A percentile compares a stretch with the other conserved stretches of the same genome.
Evolutionary conservation across 2,329 filamentous ascomycete genomes (phyloP).

Genomic region (Huntiella bhutanensis): DNA sequence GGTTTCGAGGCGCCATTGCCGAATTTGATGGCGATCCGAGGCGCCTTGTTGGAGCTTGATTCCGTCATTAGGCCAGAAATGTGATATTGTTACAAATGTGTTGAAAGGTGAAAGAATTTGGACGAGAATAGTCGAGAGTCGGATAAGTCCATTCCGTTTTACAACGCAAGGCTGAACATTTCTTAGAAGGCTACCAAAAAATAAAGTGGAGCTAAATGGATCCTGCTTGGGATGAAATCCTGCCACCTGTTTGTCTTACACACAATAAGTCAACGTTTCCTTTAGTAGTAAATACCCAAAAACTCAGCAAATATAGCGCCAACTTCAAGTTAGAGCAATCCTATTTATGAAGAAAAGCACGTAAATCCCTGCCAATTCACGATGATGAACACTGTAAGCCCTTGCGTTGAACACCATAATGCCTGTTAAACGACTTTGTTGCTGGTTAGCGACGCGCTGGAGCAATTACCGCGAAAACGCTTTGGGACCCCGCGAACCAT

Average conservation of each 20-base stretch:
- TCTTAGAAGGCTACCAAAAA: conserved; percentile 2
- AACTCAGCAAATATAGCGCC: too few species aligned
- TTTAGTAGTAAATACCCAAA: too few species aligned
- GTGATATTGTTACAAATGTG: not conserved
- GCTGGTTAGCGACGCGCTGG: conserved; percentile 6
- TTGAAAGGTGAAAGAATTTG: not conserved
- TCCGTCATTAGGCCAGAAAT: conserved; percentile 2
- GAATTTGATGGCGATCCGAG: conserved; percentile 13
- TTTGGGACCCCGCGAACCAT: not conserved
- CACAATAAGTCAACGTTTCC: too few species aligned
- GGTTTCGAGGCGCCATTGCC: conserved; percentile 6
- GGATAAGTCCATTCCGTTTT: not conserved
- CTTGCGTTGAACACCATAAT: too few species aligned
- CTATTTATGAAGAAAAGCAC: too few species aligned
- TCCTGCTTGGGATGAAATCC: too few species aligned
- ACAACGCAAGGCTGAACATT: conserved; percentile 2
- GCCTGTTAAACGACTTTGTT: not conserved
- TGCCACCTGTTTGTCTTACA: too few species aligned
- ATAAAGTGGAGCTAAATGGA: not conserved
- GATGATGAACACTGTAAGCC: too few species aligned
- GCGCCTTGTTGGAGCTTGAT: conserved; percentile 5
- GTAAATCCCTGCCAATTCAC: too few species aligned
- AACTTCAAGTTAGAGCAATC: too few species aligned
- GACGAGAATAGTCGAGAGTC: not conserved
- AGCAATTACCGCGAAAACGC: not conserved